phyloP scores from a whole-genome alignment of 208 protist genomes.

The Trypanosoma lewisi region DNA sequence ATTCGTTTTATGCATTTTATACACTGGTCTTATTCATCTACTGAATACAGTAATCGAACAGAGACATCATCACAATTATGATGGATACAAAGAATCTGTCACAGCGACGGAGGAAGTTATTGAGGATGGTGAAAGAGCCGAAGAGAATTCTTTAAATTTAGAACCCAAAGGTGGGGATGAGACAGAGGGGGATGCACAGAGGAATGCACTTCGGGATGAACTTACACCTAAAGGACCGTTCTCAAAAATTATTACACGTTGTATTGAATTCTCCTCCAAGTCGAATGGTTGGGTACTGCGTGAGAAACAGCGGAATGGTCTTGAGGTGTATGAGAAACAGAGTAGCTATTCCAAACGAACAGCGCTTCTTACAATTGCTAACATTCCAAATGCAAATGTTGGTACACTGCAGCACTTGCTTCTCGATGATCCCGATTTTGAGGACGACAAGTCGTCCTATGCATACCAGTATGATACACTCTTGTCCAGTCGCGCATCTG shows the following conservation, averaged over 20 bases:
- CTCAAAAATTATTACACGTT: constrained; percentile 11
- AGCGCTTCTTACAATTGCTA: constrained; percentile 29
- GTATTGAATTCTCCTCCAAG: constrained; percentile 5
- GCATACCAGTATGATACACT: constrained; percentile 34
- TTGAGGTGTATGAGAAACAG: constrained; percentile 13
- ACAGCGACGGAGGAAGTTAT: background rate
- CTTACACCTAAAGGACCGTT: constrained; percentile 15
- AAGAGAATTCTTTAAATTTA: background rate
- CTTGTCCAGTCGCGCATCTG: constrained; percentile 17
- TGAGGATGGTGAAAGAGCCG: background rate
- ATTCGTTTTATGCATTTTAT: constrained; percentile 11
- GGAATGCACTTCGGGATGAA: constrained; percentile 11
- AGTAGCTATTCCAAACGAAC: constrained; percentile 22
- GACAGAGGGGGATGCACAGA: background rate
- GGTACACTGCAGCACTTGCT: constrained; percentile 45
- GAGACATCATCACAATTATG: too few species aligned
- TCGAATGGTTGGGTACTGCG: constrained; percentile 14
- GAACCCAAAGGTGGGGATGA: background rate
- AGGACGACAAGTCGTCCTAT: constrained; percentile 29
- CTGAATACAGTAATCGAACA: background rate
- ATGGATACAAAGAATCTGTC: background rate
- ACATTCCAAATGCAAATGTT: constrained; percentile 45
- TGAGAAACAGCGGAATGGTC: constrained; percentile 3
- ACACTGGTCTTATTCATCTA: constrained; percentile 1
- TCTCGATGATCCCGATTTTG: constrained; percentile 37